Conservation (phyloP, 2,329 filamentous ascomycete genomes). For the Alternaria ethzedia region DNA sequence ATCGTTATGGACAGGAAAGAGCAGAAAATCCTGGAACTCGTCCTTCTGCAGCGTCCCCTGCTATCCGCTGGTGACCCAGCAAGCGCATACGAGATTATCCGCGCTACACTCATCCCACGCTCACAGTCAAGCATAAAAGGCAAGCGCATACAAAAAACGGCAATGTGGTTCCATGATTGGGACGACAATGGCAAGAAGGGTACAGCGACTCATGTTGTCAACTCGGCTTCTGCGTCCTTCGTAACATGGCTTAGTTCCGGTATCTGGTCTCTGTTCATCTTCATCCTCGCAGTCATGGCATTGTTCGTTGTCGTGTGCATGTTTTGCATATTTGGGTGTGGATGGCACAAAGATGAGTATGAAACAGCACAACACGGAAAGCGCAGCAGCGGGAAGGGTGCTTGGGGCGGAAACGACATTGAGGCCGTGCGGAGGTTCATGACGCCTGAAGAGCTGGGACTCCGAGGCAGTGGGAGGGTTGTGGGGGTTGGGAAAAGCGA, state of each 20-base stretch:
- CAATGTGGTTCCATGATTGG: constrained; percentile 40
- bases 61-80: constrained; percentile 27
- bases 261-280: constrained; percentile 32
- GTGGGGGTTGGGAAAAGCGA: constrained; percentile 45
- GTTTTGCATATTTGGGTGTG: constrained; percentile 34
- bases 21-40: constrained; percentile 39
- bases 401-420: constrained; percentile 21
- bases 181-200: constrained; percentile 39
- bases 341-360: constrained; percentile 36
- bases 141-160: constrained; percentile 1
- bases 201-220: constrained; percentile 28
- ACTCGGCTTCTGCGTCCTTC: constrained; percentile 12
- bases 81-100: constrained; percentile 34
- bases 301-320: constrained; percentile 36
- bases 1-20: constrained; percentile 19
- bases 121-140: not conserved
- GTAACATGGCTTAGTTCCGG: constrained; percentile 29
- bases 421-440: constrained; percentile 31
- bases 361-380: constrained; percentile 37
- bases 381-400: constrained; percentile 14
- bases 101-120: constrained; percentile 20
- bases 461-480: constrained; percentile 32
- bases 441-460: constrained; percentile 37
- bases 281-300: constrained; percentile 28
- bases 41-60: constrained; percentile 34